Conservation (phyloP, 352 stramenopile genomes). For the Phytophthora fragariae region DNA sequence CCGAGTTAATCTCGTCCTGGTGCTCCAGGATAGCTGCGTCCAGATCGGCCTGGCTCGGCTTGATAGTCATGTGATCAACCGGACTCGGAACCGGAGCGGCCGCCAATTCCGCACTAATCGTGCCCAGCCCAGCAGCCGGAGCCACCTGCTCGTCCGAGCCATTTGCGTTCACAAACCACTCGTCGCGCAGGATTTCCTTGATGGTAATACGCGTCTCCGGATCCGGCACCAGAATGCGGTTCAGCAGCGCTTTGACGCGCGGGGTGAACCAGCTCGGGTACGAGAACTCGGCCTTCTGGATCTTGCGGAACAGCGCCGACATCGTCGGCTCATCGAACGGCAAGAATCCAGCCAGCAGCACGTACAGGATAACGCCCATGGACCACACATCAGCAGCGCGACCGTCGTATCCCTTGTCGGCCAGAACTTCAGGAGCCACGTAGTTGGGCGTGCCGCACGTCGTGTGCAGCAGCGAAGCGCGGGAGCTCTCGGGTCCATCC, state of each 20-base stretch:
- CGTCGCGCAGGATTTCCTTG: slow-evolving; percentile 90
- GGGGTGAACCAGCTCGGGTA: slow-evolving; percentile 95
- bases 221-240: slow-evolving; percentile 94
- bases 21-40: slow-evolving; percentile 86
- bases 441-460: slow-evolving; percentile 98
- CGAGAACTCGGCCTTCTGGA: slow-evolving; percentile 96
- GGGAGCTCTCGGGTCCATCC: slow-evolving; percentile 85
- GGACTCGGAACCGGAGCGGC: slow-evolving; percentile 24
- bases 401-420: slow-evolving; percentile 95
- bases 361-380: slow-evolving; percentile 99
- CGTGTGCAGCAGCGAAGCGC: slow-evolving; percentile 93
- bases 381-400: slow-evolving; percentile 97
- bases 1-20: slow-evolving; percentile 74
- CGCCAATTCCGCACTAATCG: slow-evolving; percentile 30
- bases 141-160: slow-evolving; percentile 43
- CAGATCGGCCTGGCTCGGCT: slow-evolving; percentile 86
- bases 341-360: slow-evolving; percentile 92
- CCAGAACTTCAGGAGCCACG: slow-evolving; percentile 94
- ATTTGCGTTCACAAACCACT: slow-evolving; percentile 88
- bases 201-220: slow-evolving; percentile 88
- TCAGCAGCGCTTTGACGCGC: slow-evolving; percentile 89
- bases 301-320: slow-evolving; percentile 97
- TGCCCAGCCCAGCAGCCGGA: slow-evolving; percentile 23
- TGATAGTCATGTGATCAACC: slow-evolving; percentile 66
- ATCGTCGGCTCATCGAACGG: slow-evolving; percentile 96